Base-by-base conservation (phyloP, 2,329 filamentous ascomycete species). In the Aspergillus neotritici region DNA sequence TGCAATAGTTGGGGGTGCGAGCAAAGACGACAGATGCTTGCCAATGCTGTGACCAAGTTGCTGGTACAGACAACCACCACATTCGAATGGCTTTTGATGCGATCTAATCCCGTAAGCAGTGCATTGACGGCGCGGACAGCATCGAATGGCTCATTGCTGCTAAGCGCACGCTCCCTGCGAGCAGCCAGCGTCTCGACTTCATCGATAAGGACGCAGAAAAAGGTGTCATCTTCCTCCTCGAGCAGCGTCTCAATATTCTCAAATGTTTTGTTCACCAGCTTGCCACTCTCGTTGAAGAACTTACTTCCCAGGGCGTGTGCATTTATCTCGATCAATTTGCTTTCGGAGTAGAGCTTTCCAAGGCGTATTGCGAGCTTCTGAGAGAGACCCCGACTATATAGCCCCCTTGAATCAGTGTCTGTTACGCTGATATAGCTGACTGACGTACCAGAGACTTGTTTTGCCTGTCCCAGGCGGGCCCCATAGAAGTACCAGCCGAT, bases 391-490 rank as follows among this genome's bases (percentile, higher is more conserved):
- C 70, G 67, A 42, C 63, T 65, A 37, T 65, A 37, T 40, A 6
- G 17, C 15, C 21, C 17, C 21, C 21, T 25, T 9, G 7, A 9
- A 2, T 25, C 21, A 25, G 21, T 25, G 21, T 25, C 5, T 25
- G 21, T 8, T 25, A 25, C 21, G 5, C 2, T 25, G 7, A 2
- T 25, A 25, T 25, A 25, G 21, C 21, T 9, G 21, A 34, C 14
- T 36, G 13, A 47, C 52, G 13, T 44, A 52, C 44, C 51, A 55
- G 3, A 58, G 28, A 28, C 52, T 55, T 55, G 90, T 95, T 75
- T 97, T 96, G 61, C 91, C 91, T 10, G 91, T 97, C 63, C 91
- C 91, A 2, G 91, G 91, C 4, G 91, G 90, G 0, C 91, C 91
- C 68, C 96, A 96, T 37, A 96, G 81, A 45, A 96, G 75, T 12